phyloP scores from a whole-genome alignment of 257 asterid genomes.

The Nicotiana sylvestris region DNA sequence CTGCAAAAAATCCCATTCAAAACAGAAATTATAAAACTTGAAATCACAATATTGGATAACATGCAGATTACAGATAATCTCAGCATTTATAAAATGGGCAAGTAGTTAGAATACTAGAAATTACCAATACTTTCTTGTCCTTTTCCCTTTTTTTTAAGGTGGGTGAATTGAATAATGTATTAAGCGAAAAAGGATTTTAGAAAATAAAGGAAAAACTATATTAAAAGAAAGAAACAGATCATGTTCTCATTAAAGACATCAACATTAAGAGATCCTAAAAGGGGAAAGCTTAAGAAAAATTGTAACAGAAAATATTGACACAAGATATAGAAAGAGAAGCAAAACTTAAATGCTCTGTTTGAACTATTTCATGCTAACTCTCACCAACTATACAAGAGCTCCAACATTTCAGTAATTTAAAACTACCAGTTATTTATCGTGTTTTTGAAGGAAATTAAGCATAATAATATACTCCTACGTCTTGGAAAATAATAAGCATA shows the following conservation, averaged over 20 bases:
- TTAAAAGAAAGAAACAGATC: not conserved
- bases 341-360: not conserved
- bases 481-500: not conserved
- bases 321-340: not conserved
- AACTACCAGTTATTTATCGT: not conserved
- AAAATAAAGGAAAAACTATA: not conserved
- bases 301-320: not conserved
- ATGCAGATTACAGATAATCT: not conserved
- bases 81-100: not conserved
- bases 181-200: not conserved
- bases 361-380: not conserved
- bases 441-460: not conserved
- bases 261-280: not conserved
- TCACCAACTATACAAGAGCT: not conserved
- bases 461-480: not conserved
- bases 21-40: not conserved
- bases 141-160: not conserved
- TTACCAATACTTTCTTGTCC: not conserved
- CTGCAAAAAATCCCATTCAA: conserved; percentile 20
- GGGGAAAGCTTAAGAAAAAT: not conserved
- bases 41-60: not conserved
- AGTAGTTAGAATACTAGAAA: not conserved
- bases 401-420: not conserved
- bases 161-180: not conserved
- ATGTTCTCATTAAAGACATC: not conserved